These are phyloP conservation scores for Zhuliangozyma blackwelliae DNA, from an alignment of 1,139 yeast species.

Conservation along the genomic window DNA sequence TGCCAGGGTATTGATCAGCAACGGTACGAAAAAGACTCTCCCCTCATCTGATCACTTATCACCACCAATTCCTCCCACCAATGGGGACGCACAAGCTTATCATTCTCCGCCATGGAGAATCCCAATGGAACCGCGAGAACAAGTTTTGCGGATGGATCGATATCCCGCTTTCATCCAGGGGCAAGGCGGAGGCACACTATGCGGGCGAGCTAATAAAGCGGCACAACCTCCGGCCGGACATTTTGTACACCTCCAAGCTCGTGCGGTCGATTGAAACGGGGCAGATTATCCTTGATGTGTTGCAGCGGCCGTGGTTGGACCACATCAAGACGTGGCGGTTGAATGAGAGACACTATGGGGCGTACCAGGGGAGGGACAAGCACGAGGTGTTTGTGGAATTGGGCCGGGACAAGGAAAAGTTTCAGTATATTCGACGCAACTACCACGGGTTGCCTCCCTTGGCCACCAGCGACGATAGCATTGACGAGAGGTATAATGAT, in stretches of 20 bases:
- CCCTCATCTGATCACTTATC: too few relatives aligned
- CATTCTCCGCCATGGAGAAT: constrained; percentile 71
- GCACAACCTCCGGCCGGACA: constrained; percentile 42
- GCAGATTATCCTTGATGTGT: constrained; percentile 48
- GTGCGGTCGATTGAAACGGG: constrained; percentile 67
- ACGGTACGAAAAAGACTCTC: too few relatives aligned
- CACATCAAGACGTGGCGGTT: constrained; percentile 61
- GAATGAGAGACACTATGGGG: constrained; percentile 78
- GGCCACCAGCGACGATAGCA: constrained; percentile 23
- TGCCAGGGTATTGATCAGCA: too few relatives aligned
- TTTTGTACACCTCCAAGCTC: constrained; percentile 62
- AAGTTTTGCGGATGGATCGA: constrained; percentile 86
- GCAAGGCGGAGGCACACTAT: constrained; percentile 55
- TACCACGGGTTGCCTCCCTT: constrained; percentile 68
- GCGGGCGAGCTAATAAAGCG: constrained; percentile 53
- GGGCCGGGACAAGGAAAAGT: constrained; percentile 49
- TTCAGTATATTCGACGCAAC: constrained; percentile 64
- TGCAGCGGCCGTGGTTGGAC: constrained; percentile 45
- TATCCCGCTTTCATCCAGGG: constrained; percentile 57
- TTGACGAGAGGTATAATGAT: constrained; percentile 46
- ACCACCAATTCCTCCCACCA: too few relatives aligned
- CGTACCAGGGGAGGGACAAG: constrained; percentile 63
- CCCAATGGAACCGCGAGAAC: constrained; percentile 66
- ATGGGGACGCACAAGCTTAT: constrained; percentile 35
- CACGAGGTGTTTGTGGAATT: constrained; percentile 48